Evolutionary conservation across 2,329 filamentous ascomycete species (phyloP), one percentile per base, ranked within the genome.

Genomic region (Aciculosporium take): DNA sequence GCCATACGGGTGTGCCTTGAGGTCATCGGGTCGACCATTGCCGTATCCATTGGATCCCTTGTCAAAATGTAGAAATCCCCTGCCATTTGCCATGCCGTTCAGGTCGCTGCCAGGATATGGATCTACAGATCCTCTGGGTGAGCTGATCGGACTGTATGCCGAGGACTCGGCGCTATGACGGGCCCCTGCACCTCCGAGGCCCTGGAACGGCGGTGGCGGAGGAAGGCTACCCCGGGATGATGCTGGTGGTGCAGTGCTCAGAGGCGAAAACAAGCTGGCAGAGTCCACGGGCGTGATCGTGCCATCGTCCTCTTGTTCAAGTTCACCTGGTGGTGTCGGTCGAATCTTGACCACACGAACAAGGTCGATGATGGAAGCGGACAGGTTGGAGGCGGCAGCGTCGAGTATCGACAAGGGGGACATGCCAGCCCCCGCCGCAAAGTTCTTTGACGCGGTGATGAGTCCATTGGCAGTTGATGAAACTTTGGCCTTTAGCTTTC

Each of bases 381-480:
- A 85, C 28, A 96, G 70, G 61, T 98, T 87, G 20, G 85, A 91
- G 7, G 89, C 87, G 2, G 91, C 89, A 3, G 89, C 91, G 59
- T 98, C 91, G 18, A 98, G 69, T 3, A 98, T 65, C 5, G 86
- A 94, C n/a, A 98, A 81, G 0, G 91, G 91, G 1, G 86, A 89
- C 25, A 98, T 74, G 24, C 91, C 91, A 17, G 76, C 79, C 1
- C 86, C 80, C 9, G 76, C 73, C 27, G 84, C 81, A 59, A 91
- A 94, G 56, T 94, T 94, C 65, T 93, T 94, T 27, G 85, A 82
- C 1, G 89, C 86, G 2, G 89, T 96, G 53, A 96, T 95, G 44
- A 98, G 69, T 55, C 89, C 91, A 67, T 96, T 96, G 37, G 91
- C 88, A 1, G 89, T 94, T 2, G 82, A 81, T n/a, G 87, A 93